Evolutionary conservation across 805 yeast genomes (phyloP).

Genomic region (Lachancea fermentati): DNA sequence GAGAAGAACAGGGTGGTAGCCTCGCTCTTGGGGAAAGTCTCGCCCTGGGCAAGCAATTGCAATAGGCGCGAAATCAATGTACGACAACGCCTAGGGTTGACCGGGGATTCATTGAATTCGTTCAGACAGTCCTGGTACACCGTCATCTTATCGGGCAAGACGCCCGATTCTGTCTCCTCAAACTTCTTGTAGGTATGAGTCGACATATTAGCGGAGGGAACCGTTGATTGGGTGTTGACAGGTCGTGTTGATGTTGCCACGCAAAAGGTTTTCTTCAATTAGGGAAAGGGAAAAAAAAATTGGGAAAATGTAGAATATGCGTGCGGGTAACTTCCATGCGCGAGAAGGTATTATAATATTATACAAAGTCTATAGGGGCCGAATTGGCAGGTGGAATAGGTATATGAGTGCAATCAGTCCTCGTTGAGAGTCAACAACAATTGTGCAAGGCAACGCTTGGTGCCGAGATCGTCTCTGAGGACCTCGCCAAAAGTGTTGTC

Average conservation of each 20-base stretch:
- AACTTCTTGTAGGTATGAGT: conserved; percentile 76
- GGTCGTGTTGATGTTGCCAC: conserved; percentile 5
- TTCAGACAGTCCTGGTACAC: conserved; percentile 92
- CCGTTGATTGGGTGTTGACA: not conserved
- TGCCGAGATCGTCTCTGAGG: conserved; percentile 79
- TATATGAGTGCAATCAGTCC: conserved; percentile 9
- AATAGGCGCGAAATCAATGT: conserved; percentile 72
- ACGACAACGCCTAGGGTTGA: conserved; percentile 84
- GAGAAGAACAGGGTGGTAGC: conserved; percentile 91
- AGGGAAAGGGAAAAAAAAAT: not conserved
- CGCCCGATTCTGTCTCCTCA: conserved; percentile 66
- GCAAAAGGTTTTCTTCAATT: not conserved
- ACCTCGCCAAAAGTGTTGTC: conserved; percentile 67
- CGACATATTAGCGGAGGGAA: conserved; percentile 48
- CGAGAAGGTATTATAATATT: not conserved
- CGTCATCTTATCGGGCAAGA: conserved; percentile 89
- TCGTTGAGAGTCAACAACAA: conserved; percentile 62
- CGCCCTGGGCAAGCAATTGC: conserved; percentile 80
- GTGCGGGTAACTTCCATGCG: not conserved
- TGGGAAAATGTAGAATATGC: not conserved
- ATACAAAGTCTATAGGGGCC: not conserved
- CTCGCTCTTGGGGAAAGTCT: conserved; percentile 78
- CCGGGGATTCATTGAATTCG: conserved; percentile 87
- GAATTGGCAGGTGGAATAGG: not conserved
- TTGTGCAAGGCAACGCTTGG: conserved; percentile 83